Base-by-base conservation (phyloP, 495 filamentous ascomycete species). In the Durotheca rogersii region DNA sequence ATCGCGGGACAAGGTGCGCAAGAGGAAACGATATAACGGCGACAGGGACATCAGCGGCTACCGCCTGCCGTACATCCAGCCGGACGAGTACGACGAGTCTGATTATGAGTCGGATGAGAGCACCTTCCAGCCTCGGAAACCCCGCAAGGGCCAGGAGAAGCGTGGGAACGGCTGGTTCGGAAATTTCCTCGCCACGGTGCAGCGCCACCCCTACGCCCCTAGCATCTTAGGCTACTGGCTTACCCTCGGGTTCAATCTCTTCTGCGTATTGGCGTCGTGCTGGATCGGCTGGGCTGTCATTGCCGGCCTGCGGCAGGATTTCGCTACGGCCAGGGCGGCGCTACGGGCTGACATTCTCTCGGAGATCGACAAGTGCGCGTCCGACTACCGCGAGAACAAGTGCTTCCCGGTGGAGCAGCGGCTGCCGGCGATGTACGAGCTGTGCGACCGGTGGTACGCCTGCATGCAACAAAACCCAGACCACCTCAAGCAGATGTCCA, bases 211-310 rank as follows among this genome's bases (percentile, higher is more conserved):
- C 0, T 81, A 84, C 55, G 80, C 95, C n/a, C 93, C 93, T 4
- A 79, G 84, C 43, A 87, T 95, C 41, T 72, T 96, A 15, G 90
- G 89, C 19, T 86, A 81, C 67, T 98, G 91, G 79, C 71, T 89
- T 9, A 88, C 92, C 53, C 75, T 96, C 31, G 66, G 79, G 6
- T 83, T 95, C 61, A 96, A 96, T 62, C 51, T 88, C 50, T 76
- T 86, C 51, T 71, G 95, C 3, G 78, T 89, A 7, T 70, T 77
- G 31, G 67, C 82, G 7, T 73, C 82, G 7, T 73, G 92, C 14
- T 91, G 85, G 64, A 72, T 85, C n/a, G 70, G 90, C 23, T 88
- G 83, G 58, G 74, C 75, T 11, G 80, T 90, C 67, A 79, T 86
- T 56, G 64, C 74, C 15, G 83, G 88, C 4, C 81, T 98, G 34